phyloP scores from a whole-genome alignment of 306 rosid genomes.

The Prunus dulcis region DNA sequence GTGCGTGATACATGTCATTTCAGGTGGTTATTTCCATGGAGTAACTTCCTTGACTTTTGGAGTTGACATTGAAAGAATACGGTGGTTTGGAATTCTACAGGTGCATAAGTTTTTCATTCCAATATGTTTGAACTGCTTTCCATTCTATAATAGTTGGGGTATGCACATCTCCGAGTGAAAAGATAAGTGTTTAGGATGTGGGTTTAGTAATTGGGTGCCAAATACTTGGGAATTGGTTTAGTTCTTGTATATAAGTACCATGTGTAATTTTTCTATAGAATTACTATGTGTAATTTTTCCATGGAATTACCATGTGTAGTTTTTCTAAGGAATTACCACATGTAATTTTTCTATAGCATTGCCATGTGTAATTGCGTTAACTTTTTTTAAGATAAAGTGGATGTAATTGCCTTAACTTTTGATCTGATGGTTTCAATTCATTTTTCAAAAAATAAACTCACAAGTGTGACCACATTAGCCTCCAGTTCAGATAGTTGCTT shows the following conservation, averaged over 20 bases:
- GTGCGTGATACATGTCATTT: constrained; percentile 23
- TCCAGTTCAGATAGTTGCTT: not conserved
- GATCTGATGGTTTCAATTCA: not conserved
- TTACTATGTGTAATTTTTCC: too few species aligned
- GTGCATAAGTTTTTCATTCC: constrained; percentile 23
- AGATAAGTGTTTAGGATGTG: not conserved
- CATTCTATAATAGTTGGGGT: not conserved
- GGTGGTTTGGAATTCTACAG: constrained; percentile 85
- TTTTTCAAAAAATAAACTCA: not conserved
- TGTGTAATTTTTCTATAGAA: too few species aligned
- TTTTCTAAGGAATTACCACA: too few species aligned
- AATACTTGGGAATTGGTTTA: not conserved
- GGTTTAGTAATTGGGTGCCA: not conserved
- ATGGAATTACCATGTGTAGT: too few species aligned
- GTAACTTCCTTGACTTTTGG: constrained; percentile 71
- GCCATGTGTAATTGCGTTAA: too few species aligned
- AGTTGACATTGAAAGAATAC: constrained; percentile 66
- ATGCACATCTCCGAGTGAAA: not conserved
- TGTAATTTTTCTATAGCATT: too few species aligned
- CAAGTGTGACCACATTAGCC: not conserved
- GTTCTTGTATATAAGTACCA: too few species aligned
- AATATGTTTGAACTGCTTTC: constrained; percentile 11
- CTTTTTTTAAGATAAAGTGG: too few species aligned
- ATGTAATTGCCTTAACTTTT: not conserved
- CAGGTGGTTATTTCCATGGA: constrained; percentile 96